Base-by-base conservation (phyloP, 2,329 filamentous ascomycete species). In the Rutstroemia sydowiana region DNA sequence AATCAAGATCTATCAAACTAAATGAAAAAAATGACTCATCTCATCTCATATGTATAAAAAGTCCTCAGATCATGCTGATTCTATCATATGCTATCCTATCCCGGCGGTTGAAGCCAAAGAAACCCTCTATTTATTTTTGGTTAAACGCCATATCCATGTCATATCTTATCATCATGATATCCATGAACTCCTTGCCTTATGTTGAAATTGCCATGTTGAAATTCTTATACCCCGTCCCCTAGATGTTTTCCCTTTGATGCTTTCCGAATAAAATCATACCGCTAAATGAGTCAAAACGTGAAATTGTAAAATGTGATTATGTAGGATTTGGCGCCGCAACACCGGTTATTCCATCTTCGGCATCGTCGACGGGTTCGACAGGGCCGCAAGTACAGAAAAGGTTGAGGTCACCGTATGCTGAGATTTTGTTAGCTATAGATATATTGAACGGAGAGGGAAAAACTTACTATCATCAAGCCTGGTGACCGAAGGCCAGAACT, bases 361-460 rank as follows among this genome's bases (percentile, higher is more conserved):
- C 57, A 10, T 59, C 45, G 20, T 89, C 87, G 7, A 95, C 87
- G 0, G 91, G 89, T 23, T 89, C 87, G 9, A 95, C 87, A 0
- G 91, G 89, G 36, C 88, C 86, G 68, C 91, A 96, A 9, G 89
- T 95, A 75, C 91, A 96, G 78, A 95, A 95, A 55, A 96, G 80
- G 72, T 96, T 95, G 64, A 85, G 79, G 66, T 96, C 91, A 54
- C 91, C 91, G 64, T 88, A 95, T 11, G 88, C 88, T 92, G 61
- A 30, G 18, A 18, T 5, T 43, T 49, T 41, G 31, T 63, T 55
- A 59, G 58, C 45, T 28, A 18, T 13, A 51, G 13, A 36, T 45
- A 62, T 47, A 59, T 21, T 48, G 42, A 37, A 13, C 1, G 10
- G 14, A 48, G 50, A 28, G 11, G 13, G 43, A 51, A 28, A 49